phyloP scores from a whole-genome alignment of 2,329 filamentous ascomycete genomes.

The Camillea tinctor region DNA sequence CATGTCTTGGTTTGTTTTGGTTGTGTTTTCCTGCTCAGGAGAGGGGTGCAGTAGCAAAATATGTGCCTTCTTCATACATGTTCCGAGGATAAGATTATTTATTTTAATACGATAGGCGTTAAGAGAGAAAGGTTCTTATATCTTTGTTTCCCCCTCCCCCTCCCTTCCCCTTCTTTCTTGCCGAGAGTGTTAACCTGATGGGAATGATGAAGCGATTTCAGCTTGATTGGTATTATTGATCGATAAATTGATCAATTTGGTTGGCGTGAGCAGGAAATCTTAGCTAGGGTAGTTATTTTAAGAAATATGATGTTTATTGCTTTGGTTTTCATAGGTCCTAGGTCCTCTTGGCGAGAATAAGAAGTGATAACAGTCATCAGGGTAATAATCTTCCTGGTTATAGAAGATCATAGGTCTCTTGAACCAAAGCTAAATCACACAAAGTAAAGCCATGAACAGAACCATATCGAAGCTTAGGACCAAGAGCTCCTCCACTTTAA shows the following conservation, averaged over 20 bases:
- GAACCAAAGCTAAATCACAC: no score
- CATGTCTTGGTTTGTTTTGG: conserved; percentile 3
- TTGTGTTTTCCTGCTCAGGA: conserved; percentile 4
- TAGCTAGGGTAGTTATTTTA: background rate
- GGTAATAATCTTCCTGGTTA: background rate
- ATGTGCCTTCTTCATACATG: conserved; percentile 11
- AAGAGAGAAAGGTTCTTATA: conserved; percentile 6
- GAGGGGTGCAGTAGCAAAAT: conserved; percentile 4
- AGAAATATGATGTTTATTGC: background rate
- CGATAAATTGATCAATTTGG: background rate
- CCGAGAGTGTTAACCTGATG: background rate
- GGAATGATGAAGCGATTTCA: background rate
- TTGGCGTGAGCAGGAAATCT: background rate
- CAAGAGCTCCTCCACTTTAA: no score
- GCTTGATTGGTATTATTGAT: background rate
- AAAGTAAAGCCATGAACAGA: no score
- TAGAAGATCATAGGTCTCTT: no score
- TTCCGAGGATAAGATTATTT: background rate
- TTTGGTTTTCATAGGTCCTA: background rate
- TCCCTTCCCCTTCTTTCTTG: no score
- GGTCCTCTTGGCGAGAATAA: background rate
- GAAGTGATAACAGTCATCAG: background rate
- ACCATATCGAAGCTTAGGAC: no score
- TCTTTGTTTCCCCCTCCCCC: background rate
- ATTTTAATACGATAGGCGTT: conserved; percentile 3